These are phyloP conservation scores for Aspergillus transmontanensis DNA, from an alignment of 2,329 filamentous ascomycete genomes.

Conservation along the genomic window DNA sequence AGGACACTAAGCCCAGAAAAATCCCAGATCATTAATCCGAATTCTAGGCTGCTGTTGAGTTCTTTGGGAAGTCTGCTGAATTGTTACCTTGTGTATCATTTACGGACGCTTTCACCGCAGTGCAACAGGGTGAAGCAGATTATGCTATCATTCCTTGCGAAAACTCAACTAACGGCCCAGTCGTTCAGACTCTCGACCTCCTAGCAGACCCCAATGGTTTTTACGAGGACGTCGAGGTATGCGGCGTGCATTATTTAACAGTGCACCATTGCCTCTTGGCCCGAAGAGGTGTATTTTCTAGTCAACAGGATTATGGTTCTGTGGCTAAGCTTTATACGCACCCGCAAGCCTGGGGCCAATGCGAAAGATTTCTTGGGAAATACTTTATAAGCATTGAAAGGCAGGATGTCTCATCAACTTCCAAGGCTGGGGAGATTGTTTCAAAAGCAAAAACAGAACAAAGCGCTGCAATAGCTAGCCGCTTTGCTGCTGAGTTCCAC, in stretches of 20 bases:
- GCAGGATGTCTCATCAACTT: constrained; percentile 83
- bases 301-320: constrained; percentile 50
- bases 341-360: constrained; percentile 94
- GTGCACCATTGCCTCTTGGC: constrained; percentile 86
- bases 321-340: constrained; percentile 85
- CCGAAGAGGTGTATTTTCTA: constrained; percentile 28
- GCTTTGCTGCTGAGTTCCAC: constrained; percentile 69
- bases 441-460: constrained; percentile 59
- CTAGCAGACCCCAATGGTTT: constrained; percentile 71
- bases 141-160: constrained; percentile 91
- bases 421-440: constrained; percentile 76
- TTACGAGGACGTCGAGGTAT: constrained; percentile 72
- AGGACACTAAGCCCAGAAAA: constrained; percentile 17
- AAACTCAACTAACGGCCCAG: constrained; percentile 92
- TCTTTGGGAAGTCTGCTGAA: constrained; percentile 44
- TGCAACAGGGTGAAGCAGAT: constrained; percentile 66
- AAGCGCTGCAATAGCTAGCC: constrained; percentile 77
- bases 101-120: constrained; percentile 73
- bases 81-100: constrained; percentile 42
- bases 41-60: constrained; percentile 56
- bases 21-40: constrained; percentile 23
- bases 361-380: constrained; percentile 70
- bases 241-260: constrained; percentile 80
- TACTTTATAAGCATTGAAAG: constrained; percentile 75
- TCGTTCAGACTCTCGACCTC: constrained; percentile 86